These are phyloP conservation scores for Calonectria fujianensis DNA, from an alignment of 2,329 filamentous ascomycete species.

Conservation along the genomic window DNA sequence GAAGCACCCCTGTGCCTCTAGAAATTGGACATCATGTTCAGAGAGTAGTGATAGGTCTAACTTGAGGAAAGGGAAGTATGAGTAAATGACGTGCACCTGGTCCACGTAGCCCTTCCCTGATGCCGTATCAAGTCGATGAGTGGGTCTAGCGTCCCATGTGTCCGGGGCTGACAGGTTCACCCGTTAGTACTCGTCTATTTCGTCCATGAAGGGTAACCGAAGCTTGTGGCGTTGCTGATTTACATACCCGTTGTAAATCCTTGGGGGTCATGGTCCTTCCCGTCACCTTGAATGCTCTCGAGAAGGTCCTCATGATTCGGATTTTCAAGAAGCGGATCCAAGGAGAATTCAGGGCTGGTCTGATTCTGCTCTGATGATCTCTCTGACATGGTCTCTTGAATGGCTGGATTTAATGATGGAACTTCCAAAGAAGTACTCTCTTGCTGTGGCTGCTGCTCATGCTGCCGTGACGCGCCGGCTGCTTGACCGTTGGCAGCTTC, in stretches of 20 bases:
- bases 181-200: background rate
- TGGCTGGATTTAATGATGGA: background rate
- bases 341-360: background rate
- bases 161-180: slow-evolving; percentile 5
- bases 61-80: slow-evolving; percentile 38
- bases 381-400: slow-evolving; percentile 17
- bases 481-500: background rate
- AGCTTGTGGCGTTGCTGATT: background rate
- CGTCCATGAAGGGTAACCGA: background rate
- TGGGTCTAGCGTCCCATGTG: slow-evolving; percentile 6
- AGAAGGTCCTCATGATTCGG: slow-evolving; percentile 1
- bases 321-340: slow-evolving; percentile 8
- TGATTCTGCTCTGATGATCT: slow-evolving; percentile 10
- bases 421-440: background rate
- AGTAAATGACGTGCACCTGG: slow-evolving; percentile 42
- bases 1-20: slow-evolving; percentile 43
- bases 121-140: background rate
- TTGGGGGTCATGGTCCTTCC: background rate
- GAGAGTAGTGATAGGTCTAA: slow-evolving; percentile 36
- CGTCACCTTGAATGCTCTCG: background rate
- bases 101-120: background rate
- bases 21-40: slow-evolving; percentile 39
- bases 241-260: background rate
- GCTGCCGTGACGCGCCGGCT: background rate
- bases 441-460: background rate